Base-by-base conservation (phyloP, 1,284 basidiomycete species). In the Ustilago bromivora region DNA sequence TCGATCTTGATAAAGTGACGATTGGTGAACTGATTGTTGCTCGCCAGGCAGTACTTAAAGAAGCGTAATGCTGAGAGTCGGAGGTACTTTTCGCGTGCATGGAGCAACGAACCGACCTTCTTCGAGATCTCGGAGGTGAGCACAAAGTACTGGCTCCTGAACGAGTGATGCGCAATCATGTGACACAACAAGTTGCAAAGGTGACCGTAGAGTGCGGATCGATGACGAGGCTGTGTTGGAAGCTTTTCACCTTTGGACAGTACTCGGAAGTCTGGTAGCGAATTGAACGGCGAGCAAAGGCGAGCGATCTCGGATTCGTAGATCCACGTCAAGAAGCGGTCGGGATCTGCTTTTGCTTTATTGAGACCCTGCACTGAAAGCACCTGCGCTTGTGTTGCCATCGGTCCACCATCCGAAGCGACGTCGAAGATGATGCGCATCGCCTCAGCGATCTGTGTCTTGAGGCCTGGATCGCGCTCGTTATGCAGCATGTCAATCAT, bases 391-490 rank as follows among this genome's bases (percentile, higher is more conserved):
- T 82, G 85, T 79, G 66, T 76, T n/a, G 87, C 88, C 52, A 85
- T 79, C 2, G 78, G 71, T 9, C 76, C 79, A 13, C 69, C 71
- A n/a, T 82, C 80, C 2, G 71, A 59, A 13, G 57, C 66, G 9
- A 88, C 87, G 80, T 98, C 96, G 81, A 98, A 87, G 86, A 97
- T 89, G 60, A 92, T 90, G 87, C 92, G 92, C 81, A 98, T 85
- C n/a, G 93, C 92, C 86, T 99, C 96, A 0, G 93, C 92, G 58
- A 98, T 89, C 85, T 96, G 94, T 84, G 92, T 93, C 87, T 97
- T 94, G 60, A 98, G 90, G 2, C 94, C 95, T 78, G 95, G 84
- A 82, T 99, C 95, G 71, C 89, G 89, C 59, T 76, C 68, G 67
- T 89, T 88, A 38, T 92, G 91, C 87, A 98, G 88, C 58, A 95